phyloP scores from a whole-genome alignment of 495 filamentous ascomycete genomes.

The Tuber microsphaerosporum region DNA sequence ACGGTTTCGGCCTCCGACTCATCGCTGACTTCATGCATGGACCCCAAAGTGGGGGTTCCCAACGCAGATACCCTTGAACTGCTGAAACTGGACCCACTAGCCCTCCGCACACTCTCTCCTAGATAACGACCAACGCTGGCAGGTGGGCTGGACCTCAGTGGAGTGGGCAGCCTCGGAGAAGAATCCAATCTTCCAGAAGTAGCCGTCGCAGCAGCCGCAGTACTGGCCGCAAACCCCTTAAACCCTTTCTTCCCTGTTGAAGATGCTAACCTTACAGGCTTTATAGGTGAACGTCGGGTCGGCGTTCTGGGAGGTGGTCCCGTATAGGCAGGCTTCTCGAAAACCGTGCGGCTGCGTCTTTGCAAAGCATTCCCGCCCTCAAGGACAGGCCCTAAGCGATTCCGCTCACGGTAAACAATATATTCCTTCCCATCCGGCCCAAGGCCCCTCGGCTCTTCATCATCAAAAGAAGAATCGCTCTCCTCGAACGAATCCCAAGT shows the following conservation, averaged over 20 bases:
- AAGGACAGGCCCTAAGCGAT: slow-evolving; percentile 19
- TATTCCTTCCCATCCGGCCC: slow-evolving; percentile 40
- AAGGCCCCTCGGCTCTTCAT: slow-evolving; percentile 36
- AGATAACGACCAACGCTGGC: slow-evolving; percentile 25
- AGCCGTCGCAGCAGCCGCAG: slow-evolving; percentile 25
- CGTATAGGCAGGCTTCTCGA: slow-evolving; percentile 11
- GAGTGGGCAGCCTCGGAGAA: slow-evolving; percentile 38
- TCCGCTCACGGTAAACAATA: slow-evolving; percentile 34
- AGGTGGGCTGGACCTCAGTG: slow-evolving; percentile 37
- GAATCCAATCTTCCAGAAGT: slow-evolving; percentile 29
- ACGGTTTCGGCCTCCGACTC: slow-evolving; percentile 41
- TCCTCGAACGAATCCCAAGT: slow-evolving; percentile 39
- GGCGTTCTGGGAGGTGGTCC: slow-evolving; percentile 26
- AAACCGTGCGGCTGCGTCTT: slow-evolving; percentile 8
- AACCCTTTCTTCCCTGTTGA: slow-evolving; percentile 17
- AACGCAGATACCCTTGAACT: slow-evolving; percentile 20
- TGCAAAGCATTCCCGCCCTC: slow-evolving; percentile 16
- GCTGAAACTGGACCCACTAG: slow-evolving; percentile 24
- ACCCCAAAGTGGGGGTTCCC: slow-evolving; percentile 24
- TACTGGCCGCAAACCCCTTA: slow-evolving; percentile 26
- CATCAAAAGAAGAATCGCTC: slow-evolving; percentile 41
- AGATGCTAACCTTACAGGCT: slow-evolving; percentile 24
- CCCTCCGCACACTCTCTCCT: slow-evolving; percentile 29
- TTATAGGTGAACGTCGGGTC: slow-evolving; percentile 26
- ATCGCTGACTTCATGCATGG: slow-evolving; percentile 36